Evolutionary conservation across 2,329 filamentous ascomycete genomes (phyloP), one percentile per base, ranked within the genome.

Genomic region (Sclerotinia glacialis): DNA sequence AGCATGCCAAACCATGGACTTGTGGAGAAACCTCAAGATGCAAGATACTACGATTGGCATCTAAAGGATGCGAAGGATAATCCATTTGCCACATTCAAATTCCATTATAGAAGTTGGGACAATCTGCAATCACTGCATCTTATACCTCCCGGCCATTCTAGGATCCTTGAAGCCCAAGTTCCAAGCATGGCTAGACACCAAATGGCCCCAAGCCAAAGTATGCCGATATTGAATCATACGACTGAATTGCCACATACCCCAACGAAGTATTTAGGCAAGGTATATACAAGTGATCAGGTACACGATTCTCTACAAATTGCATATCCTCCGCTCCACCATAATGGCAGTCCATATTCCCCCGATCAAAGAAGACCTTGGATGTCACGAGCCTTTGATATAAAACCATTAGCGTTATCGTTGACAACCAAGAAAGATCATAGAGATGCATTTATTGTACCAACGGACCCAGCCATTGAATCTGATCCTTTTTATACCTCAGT

Each of bases 101-200:
- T 86, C 68, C 82, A 87, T 67, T 87, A 87, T 69, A 80, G 84
- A 40, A 83, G 82, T 8, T 82, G 79, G 80, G 77, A 79, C 12
- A 80, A 79, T 64, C 79, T 87, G 14, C 72, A 77, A 9, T 75
- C 79, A 42, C 77, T 86, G 12, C 83, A 82, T 64, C 74, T 87
- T 5, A 79, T 84, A 34, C 71, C 74, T 16, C 21, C 64, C 16
- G 28, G 66, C 31, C 68, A 71, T 55, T 54, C 70, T 28, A 65
- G 70, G 40, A 69, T 47, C 16, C 49, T 66, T 18, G 31, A 53
- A 49, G 12, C 37, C 4, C 64, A 66, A 34, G 26, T 40, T 8
- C 64, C 64, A 44, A 60, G 47, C 23, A 61, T 66, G 47, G 46
- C 46, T 26, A 61, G 58, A 18, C 31, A 61, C n/a, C 21, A 61